Base-by-base conservation (phyloP, 306 rosid genomes). In the Cajanus cajan region DNA sequence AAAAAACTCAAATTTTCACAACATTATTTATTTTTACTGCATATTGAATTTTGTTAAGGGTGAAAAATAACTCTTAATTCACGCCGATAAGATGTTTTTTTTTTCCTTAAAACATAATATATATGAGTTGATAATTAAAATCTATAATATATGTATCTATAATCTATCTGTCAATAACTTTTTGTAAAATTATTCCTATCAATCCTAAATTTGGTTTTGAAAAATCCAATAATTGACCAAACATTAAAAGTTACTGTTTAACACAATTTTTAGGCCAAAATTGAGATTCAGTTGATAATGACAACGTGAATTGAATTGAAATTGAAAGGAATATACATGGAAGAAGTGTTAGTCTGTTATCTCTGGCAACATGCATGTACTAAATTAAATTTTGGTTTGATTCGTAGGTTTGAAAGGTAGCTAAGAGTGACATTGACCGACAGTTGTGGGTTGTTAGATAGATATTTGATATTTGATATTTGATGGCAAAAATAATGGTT, bases 341-440 rank as follows among this genome's bases (percentile, higher is more conserved):
- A 64, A 28, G 33, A 18, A 65, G 31, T 28, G 31, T 3, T 28
- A 28, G n/a, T n/a, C 31, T 36, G 14, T 4, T 36, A 8, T 37
- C 16, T 2, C 6, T 12, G 6, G 51, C 25, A 22, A 34, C 15
- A n/a, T 63, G 14, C 14, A 28, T 13, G 19, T 13, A 14, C 40
- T 25, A 0, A 59, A 4, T 21, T 37, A 8, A 52, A 19, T 34
- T 36, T 19, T 6, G 9, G 40, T 70, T 80, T 58, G 88, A 88
- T 21, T 77, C 25, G 70, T 73, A 63, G 85, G 77, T 87, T 81
- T 73, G 81, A 75, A 78, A 6, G 62, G 59, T 44, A 77, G 69
- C 18, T 83, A 71, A 36, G 19, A 55, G 10, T 50, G 73, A 45
- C 12, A 71, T 82, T 86, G 94, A 88, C 90, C 68, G n/a, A 0